Conservation (phyloP, 2,329 filamentous ascomycete genomes). For the Aureobasidium namibiae region DNA sequence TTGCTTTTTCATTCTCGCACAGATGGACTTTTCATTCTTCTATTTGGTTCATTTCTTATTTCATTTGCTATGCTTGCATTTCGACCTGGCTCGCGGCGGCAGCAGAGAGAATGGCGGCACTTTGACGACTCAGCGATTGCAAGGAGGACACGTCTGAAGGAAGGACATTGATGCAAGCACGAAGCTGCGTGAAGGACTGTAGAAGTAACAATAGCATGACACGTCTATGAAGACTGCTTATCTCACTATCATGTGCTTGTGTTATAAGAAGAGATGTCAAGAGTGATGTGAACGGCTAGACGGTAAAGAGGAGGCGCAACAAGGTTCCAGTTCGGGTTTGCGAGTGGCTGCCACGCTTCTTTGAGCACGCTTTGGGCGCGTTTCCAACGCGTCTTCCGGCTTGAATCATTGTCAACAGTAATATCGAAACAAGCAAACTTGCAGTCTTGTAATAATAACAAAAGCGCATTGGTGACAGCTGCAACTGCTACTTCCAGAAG, state of each 20-base stretch:
- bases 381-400: conserved; percentile 8
- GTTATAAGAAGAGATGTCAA: too few relatives aligned
- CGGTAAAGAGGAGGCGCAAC: neutral
- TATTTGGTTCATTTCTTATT: neutral
- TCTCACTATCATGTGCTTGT: neutral
- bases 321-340: neutral
- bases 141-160: neutral
- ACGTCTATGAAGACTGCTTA: neutral
- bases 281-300: neutral
- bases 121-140: neutral
- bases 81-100: neutral
- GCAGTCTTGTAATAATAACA: neutral
- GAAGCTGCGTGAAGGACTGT: neutral
- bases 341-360: neutral
- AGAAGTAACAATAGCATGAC: conserved; percentile 8
- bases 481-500: neutral
- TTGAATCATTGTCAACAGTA: conserved; percentile 3
- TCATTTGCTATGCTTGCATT: neutral
- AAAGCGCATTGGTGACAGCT: neutral
- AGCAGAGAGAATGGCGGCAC: neutral
- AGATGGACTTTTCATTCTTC: neutral
- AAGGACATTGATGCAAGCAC: neutral
- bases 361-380: neutral
- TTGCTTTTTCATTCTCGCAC: neutral
- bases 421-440: neutral